phyloP scores from a whole-genome alignment of 2,329 filamentous ascomycete species.

The Cladosporium velox region DNA sequence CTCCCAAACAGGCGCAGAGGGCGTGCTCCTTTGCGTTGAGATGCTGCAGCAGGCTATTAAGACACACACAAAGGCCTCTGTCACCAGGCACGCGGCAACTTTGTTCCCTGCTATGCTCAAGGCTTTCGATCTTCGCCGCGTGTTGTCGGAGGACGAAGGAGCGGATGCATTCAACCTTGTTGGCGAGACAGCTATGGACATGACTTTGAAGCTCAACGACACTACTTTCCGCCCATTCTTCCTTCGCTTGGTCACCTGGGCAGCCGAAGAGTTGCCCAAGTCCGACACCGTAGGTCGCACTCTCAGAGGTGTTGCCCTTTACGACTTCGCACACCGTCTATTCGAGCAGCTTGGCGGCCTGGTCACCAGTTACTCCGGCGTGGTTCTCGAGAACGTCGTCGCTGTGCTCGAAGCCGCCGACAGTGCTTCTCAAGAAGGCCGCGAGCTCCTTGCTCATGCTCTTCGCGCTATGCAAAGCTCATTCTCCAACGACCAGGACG shows the following conservation, averaged over 20 bases:
- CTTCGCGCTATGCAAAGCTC: conserved; percentile 71
- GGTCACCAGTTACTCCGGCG: conserved; percentile 87
- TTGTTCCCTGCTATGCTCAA: conserved; percentile 65
- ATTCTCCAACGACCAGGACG: conserved; percentile 87
- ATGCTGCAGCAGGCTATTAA: conserved; percentile 72
- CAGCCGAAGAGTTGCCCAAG: conserved; percentile 61
- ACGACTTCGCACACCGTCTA: conserved; percentile 76
- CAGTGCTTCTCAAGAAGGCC: conserved; percentile 53
- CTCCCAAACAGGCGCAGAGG: conserved; percentile 40
- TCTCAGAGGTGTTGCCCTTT: conserved; percentile 72
- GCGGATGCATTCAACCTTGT: conserved; percentile 59
- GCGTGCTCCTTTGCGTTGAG: conserved; percentile 11
- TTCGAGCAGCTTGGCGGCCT: conserved; percentile 89
- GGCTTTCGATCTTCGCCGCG: conserved; percentile 65
- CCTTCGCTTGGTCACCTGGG: conserved; percentile 81
- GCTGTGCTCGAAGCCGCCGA: conserved; percentile 62
- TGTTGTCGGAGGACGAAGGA: conserved; percentile 55
- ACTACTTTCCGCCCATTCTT: conserved; percentile 91
- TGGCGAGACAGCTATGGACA: conserved; percentile 75
- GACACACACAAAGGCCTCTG: conserved; percentile 72
- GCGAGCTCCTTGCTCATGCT: conserved; percentile 65
- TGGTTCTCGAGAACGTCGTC: conserved; percentile 75
- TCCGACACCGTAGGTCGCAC: conserved; percentile 60
- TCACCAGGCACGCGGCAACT: conserved; percentile 71
- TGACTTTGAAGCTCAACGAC: conserved; percentile 97